Base-by-base conservation (phyloP, 2,329 filamentous ascomycete species). In the Fusarium brachygibbosum region DNA sequence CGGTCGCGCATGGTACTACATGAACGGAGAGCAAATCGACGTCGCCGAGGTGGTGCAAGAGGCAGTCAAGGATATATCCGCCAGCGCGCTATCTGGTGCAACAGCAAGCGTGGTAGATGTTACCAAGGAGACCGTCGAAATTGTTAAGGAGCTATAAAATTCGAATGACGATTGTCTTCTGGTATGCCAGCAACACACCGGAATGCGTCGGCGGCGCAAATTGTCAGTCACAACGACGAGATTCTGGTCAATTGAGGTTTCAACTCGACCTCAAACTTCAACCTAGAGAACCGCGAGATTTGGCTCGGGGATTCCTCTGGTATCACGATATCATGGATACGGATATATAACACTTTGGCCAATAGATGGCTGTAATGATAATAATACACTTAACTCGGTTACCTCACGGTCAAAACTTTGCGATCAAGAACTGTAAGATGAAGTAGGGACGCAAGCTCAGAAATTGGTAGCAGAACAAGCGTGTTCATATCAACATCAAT, bases 1-100 rank as follows among this genome's bases (percentile, higher is more conserved):
- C 76, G 89, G 90, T 77, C 92, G 95, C 77, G 90, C 93, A 55
- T 97, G 93, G 88, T 99, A 98, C 85, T 99, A 99, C 85, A 93
- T 93, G 80, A 90, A 91, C 70, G 96, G 96, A 72, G 94, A 97
- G 77, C 86, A 88, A 73, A 85, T 84, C 62, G 83, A 86, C 60
- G 80, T 85, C 42, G 82, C 71, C 5, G 75, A 74, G 23, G 76
- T 75, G 19, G 76, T 78, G 31, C 72, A 76, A 17, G 75, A 78
- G 46, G 76, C 74, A 14, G 72, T 80, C 40, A 76, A 74, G 68
- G 76, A 76, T 31, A 75, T 77, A 45, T 74, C 77, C 25, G 75
- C 73, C 38, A 74, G 75, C 40, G 74, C 75, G 37, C 68, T 78
- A 29, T 71, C 71, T 8, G 78, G 68, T 14, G 74, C 74, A 28